Evolutionary conservation across 805 yeast species (phyloP).

Genomic region (Dipodascus geniculatus): DNA sequence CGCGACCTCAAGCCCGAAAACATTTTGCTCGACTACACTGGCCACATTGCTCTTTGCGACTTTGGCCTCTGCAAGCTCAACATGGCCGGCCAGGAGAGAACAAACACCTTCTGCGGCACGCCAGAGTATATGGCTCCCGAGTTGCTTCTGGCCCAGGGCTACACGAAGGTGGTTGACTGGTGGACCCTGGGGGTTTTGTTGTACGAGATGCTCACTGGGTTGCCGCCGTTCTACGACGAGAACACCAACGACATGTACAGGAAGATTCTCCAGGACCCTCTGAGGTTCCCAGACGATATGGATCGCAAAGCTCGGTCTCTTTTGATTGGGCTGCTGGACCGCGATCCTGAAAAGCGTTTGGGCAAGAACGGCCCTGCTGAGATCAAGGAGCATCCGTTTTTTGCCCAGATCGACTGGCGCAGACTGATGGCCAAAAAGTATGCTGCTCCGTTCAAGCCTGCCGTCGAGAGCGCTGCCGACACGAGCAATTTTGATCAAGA

Average conservation of each 20-base stretch:
- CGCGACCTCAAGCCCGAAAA: conserved; percentile 96
- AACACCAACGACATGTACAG: conserved; percentile 88
- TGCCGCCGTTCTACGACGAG: conserved; percentile 96
- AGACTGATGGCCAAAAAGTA: conserved; percentile 75
- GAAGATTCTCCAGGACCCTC: conserved; percentile 80
- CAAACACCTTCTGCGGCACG: conserved; percentile 92
- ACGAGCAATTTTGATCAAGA: conserved; percentile 83
- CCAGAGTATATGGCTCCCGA: conserved; percentile 98
- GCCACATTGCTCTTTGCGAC: conserved; percentile 95
- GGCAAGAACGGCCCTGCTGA: conserved; percentile 74
- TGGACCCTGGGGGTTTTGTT: conserved; percentile 94
- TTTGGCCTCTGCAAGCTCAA: conserved; percentile 93
- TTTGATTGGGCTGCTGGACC: conserved; percentile 57
- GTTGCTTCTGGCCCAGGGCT: conserved; percentile 79
- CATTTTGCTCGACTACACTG: conserved; percentile 86
- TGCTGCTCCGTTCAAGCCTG: conserved; percentile 91
- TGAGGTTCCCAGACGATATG: conserved; percentile 79
- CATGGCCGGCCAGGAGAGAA: conserved; percentile 80
- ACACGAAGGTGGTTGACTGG: conserved; percentile 94
- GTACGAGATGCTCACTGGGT: conserved; percentile 92
- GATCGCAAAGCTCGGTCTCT: conserved; percentile 79
- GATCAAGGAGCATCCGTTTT: conserved; percentile 75
- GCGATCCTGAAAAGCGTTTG: conserved; percentile 75
- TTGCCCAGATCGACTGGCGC: conserved; percentile 82
- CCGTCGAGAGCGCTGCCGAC: conserved; percentile 73